A percentile compares a stretch with the other conserved stretches of the same genome.
Evolutionary conservation across 768 basidiomycete species (phyloP).

Genomic region (Rhodotorula kratochvilovae): DNA sequence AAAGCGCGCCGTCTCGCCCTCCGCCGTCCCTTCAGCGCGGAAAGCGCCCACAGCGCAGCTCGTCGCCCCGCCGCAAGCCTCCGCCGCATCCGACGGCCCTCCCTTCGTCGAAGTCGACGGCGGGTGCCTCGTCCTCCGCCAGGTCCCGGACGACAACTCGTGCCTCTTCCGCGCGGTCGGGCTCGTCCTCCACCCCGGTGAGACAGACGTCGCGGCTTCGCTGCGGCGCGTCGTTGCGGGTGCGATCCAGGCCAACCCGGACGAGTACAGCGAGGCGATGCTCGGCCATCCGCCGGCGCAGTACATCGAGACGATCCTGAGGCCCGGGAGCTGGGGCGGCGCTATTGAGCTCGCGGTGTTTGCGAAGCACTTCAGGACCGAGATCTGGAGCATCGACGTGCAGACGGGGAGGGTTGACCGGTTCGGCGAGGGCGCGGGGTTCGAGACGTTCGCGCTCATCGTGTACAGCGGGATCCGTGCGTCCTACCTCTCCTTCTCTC

Average conservation of each 20-base stretch:
- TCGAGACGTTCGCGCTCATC: constrained; percentile 58
- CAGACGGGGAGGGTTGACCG: constrained; percentile 19
- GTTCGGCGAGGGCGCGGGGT: constrained; percentile 19
- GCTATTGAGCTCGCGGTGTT: constrained; percentile 86
- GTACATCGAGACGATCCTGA: constrained; percentile 76
- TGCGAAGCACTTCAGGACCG: constrained; percentile 71
- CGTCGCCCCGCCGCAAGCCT: neutral
- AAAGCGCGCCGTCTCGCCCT: constrained; percentile 26
- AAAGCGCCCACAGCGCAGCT: neutral
- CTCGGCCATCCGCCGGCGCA: constrained; percentile 63
- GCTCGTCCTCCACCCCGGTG: constrained; percentile 73
- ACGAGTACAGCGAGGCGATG: constrained; percentile 75
- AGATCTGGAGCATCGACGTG: constrained; percentile 54
- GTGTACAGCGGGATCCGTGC: constrained; percentile 84
- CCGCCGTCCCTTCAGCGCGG: constrained; percentile 20
- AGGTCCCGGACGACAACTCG: constrained; percentile 96
- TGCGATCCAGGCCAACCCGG: constrained; percentile 66
- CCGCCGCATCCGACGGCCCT: constrained; percentile 10
- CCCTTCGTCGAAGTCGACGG: constrained; percentile 40
- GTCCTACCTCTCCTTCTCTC: constrained; percentile 28
- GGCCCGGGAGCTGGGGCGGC: constrained; percentile 83
- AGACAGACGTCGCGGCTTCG: constrained; percentile 60
- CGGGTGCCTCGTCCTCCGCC: constrained; percentile 41
- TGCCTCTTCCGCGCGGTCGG: constrained; percentile 87
- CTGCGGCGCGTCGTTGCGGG: constrained; percentile 81